Conservation (phyloP, 164 flowering plant species). For the Hamamelis virginiana region DNA sequence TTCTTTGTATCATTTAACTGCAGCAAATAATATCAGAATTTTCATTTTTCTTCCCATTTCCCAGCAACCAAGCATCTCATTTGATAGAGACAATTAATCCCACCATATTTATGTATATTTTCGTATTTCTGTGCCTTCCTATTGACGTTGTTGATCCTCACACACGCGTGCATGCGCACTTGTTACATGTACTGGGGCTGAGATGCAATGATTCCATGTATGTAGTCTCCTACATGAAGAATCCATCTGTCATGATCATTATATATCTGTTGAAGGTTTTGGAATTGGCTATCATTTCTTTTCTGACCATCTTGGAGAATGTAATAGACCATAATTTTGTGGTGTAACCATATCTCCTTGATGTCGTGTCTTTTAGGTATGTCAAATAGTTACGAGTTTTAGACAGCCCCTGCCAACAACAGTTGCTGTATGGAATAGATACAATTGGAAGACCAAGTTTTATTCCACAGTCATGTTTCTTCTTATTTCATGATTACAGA, state of each 20-base stretch:
- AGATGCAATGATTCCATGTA: background rate
- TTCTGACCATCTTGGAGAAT: background rate
- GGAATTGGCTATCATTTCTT: too few relatives aligned
- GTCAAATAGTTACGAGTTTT: background rate
- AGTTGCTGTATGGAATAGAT: too few relatives aligned
- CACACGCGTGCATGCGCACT: too few relatives aligned
- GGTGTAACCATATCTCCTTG: background rate
- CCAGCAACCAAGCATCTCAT: conserved; percentile 29
- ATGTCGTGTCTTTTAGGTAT: background rate
- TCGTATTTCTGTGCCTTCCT: too few relatives aligned
- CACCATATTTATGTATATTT: background rate
- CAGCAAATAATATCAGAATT: too few relatives aligned
- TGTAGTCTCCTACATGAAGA: background rate
- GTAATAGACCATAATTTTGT: background rate
- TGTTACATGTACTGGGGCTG: background rate
- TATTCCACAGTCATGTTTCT: too few relatives aligned
- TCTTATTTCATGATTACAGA: too few relatives aligned
- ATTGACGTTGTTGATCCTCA: too few relatives aligned
- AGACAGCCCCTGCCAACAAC: background rate
- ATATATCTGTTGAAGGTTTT: background rate
- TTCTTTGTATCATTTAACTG: too few relatives aligned
- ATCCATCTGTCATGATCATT: background rate
- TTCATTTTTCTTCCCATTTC: too few relatives aligned
- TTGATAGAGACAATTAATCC: background rate
- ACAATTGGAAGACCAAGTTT: too few relatives aligned